Evolutionary conservation across 2,329 filamentous ascomycete species (phyloP).

Genomic region (Leptographium procerum): DNA sequence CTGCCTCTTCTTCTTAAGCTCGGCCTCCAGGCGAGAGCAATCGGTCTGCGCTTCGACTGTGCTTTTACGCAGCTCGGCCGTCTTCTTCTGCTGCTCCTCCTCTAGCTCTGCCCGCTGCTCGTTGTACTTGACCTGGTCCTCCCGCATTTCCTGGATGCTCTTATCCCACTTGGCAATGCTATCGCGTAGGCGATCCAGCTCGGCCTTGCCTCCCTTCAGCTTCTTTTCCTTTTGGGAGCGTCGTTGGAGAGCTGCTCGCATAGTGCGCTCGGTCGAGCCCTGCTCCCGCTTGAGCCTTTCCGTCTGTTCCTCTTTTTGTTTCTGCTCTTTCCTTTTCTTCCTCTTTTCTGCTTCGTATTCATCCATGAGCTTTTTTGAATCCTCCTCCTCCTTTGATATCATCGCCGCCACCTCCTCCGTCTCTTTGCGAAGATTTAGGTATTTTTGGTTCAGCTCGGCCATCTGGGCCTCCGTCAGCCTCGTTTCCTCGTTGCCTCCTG

Average conservation of each 20-base stretch:
- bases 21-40: constrained; percentile 54
- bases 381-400: constrained; percentile 60
- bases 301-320: constrained; percentile 85
- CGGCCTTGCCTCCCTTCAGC: constrained; percentile 57
- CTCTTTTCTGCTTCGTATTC: constrained; percentile 69
- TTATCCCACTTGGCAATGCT: constrained; percentile 58
- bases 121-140: constrained; percentile 41
- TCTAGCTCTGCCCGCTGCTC: constrained; percentile 40
- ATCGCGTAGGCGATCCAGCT: constrained; percentile 58
- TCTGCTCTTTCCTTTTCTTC: constrained; percentile 62
- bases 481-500: constrained; percentile 24
- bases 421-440: constrained; percentile 71
- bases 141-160: constrained; percentile 48
- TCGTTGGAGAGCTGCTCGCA: constrained; percentile 68
- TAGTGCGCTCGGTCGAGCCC: constrained; percentile 67
- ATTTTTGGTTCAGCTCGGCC: constrained; percentile 67
- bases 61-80: constrained; percentile 40
- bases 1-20: constrained; percentile 58
- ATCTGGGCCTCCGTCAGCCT: constrained; percentile 55
- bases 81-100: constrained; percentile 38
- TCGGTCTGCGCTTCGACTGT: constrained; percentile 54
- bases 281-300: constrained; percentile 74
- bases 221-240: constrained; percentile 66
- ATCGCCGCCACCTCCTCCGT: constrained; percentile 67
- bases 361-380: constrained; percentile 53